phyloP scores from a whole-genome alignment of 1,284 basidiomycete genomes.

The Pseudozyma pruni region DNA sequence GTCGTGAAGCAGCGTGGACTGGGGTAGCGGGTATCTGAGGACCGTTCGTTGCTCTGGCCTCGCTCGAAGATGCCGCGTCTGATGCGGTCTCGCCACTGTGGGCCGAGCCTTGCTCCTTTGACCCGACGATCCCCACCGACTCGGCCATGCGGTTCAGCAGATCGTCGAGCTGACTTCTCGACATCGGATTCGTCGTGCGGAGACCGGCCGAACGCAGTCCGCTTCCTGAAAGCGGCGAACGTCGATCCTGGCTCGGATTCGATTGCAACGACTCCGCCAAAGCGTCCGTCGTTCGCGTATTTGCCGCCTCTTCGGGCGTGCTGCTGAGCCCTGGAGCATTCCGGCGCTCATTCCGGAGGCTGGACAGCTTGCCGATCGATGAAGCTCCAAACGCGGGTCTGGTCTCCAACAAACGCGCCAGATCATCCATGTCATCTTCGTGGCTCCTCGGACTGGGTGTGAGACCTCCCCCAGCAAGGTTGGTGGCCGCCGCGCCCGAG shows the following conservation, averaged over 20 bases:
- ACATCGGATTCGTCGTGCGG: constrained; percentile 34
- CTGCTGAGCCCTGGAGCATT: constrained; percentile 33
- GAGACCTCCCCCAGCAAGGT: constrained; percentile 10
- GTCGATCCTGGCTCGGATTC: constrained; percentile 21
- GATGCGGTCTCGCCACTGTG: constrained; percentile 19
- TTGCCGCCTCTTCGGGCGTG: constrained; percentile 29
- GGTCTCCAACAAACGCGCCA: constrained; percentile 51
- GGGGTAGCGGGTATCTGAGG: not conserved
- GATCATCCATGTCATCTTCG: constrained; percentile 58
- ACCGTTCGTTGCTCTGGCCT: not conserved
- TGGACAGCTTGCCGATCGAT: constrained; percentile 25
- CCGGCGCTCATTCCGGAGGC: constrained; percentile 23
- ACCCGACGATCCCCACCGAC: constrained; percentile 36
- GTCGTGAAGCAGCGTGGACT: not conserved
- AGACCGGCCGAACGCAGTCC: constrained; percentile 22
- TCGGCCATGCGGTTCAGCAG: constrained; percentile 56
- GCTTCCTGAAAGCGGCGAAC: constrained; percentile 26
- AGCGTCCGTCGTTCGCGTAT: constrained; percentile 1
- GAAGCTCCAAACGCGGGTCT: constrained; percentile 34
- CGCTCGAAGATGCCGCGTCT: constrained; percentile 4
- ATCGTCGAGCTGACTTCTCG: constrained; percentile 56
- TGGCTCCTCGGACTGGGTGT: constrained; percentile 47
- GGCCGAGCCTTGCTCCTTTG: constrained; percentile 15
- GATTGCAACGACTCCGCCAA: constrained; percentile 32
- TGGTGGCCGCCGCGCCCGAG: constrained; percentile 6